Conservation (phyloP, 73 alveolate genomes). For the Paramecium pentaurelia region DNA sequence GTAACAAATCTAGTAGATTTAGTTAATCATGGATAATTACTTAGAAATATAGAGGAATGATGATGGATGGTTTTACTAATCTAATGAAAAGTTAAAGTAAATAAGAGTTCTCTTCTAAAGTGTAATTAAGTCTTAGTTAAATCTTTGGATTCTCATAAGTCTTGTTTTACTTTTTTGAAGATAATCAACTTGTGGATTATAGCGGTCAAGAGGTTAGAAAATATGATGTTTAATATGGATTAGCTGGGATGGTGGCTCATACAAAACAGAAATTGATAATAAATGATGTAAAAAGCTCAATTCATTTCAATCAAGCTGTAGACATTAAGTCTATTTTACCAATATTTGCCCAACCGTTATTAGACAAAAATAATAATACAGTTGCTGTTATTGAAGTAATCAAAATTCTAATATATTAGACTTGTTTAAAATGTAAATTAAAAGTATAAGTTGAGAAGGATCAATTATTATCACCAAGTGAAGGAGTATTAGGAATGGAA, state of each 20-base stretch:
- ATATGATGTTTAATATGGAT: conserved; percentile 49
- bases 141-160: conserved; percentile 53
- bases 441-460: conserved; percentile 26
- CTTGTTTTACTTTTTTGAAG: conserved; percentile 44
- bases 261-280: conserved; percentile 28
- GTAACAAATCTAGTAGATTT: background rate
- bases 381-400: conserved; percentile 51
- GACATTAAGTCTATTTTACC: conserved; percentile 56
- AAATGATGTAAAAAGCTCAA: conserved; percentile 52
- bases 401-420: background rate
- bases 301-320: conserved; percentile 51
- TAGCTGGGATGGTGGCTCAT: conserved; percentile 53
- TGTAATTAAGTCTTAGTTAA: background rate
- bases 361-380: conserved; percentile 24
- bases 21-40: conserved; percentile 33
- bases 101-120: background rate
- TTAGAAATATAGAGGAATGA: conserved; percentile 30
- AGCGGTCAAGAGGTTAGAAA: background rate
- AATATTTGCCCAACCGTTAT: conserved; percentile 53
- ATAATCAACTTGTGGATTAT: conserved; percentile 5
- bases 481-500: conserved; percentile 59
- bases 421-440: conserved; percentile 17
- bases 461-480: conserved; percentile 35
- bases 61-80: conserved; percentile 25
- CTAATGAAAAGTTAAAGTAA: conserved; percentile 42